Evolutionary conservation across 139 green algal species (phyloP).

Genomic region (Chlamydomonas asymmetrica): DNA sequence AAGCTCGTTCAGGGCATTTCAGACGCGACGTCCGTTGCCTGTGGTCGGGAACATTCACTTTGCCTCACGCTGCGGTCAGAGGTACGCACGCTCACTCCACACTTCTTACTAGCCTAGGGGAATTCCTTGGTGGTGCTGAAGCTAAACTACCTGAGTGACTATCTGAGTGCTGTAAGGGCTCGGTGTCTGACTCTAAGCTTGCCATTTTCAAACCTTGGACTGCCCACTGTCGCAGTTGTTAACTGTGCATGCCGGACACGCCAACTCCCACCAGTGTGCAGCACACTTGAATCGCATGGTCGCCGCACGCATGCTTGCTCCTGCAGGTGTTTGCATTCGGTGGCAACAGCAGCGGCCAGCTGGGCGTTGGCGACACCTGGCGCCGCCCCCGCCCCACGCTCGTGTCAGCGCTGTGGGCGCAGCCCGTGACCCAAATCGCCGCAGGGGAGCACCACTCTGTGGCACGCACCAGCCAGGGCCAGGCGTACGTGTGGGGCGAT

Average conservation of each 20-base stretch:
- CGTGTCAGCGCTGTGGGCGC: constrained; percentile 79
- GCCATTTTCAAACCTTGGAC: too few relatives aligned
- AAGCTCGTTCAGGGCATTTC: neutral
- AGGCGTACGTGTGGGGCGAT: constrained; percentile 89
- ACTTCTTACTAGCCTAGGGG: too few relatives aligned
- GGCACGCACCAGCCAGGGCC: constrained; percentile 80
- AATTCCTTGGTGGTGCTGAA: too few relatives aligned
- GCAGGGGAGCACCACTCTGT: constrained; percentile 78
- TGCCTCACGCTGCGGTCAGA: neutral
- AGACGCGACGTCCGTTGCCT: neutral
- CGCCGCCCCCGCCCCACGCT: constrained; percentile 56
- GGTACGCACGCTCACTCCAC: constrained; percentile 4
- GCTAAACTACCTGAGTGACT: too few relatives aligned
- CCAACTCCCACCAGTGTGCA: neutral
- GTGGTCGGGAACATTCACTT: constrained; percentile 13
- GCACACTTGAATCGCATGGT: neutral
- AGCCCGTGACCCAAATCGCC: constrained; percentile 76
- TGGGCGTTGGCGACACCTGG: constrained; percentile 72
- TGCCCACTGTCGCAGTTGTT: too few relatives aligned
- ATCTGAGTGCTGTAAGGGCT: too few relatives aligned
- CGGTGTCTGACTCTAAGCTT: too few relatives aligned
- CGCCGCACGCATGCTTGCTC: neutral
- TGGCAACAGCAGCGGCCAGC: constrained; percentile 71
- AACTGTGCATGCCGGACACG: neutral
- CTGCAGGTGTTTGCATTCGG: constrained; percentile 82